Conservation (phyloP, 108 stramenopile genomes). For the Pseudonitzschia multiseries region DNA sequence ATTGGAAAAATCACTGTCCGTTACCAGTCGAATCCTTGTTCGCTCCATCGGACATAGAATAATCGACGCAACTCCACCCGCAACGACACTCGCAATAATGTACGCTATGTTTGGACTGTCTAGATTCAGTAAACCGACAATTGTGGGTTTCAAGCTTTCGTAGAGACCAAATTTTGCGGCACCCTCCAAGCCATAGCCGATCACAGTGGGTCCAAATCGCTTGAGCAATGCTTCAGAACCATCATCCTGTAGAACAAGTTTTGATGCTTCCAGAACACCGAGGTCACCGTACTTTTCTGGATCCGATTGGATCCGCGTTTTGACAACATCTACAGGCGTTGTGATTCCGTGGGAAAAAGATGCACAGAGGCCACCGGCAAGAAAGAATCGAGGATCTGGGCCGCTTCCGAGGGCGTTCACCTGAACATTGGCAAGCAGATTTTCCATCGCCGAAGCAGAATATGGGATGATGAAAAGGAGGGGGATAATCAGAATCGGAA, state of each 20-base stretch:
- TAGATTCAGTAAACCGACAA: slow-evolving; percentile 43
- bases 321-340: slow-evolving; percentile 93
- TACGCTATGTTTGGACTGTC: slow-evolving; percentile 57
- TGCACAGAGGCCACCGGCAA: slow-evolving; percentile 86
- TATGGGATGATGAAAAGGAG: neutral
- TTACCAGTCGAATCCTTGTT: slow-evolving; percentile 89
- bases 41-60: slow-evolving; percentile 92
- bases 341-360: slow-evolving; percentile 75
- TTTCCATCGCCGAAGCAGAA: neutral
- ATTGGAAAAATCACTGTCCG: slow-evolving; percentile 75
- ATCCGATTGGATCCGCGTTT: slow-evolving; percentile 88
- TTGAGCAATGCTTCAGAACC: slow-evolving; percentile 64
- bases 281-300: slow-evolving; percentile 40
- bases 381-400: slow-evolving; percentile 64
- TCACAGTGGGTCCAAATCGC: slow-evolving; percentile 86
- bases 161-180: slow-evolving; percentile 89
- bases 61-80: slow-evolving; percentile 90
- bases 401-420: neutral
- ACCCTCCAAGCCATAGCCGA: slow-evolving; percentile 92
- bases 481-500: neutral
- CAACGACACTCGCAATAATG: slow-evolving; percentile 78
- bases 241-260: slow-evolving; percentile 76
- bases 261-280: slow-evolving; percentile 54
- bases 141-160: slow-evolving; percentile 85
- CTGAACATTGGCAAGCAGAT: neutral